These are phyloP conservation scores for Euphorbia pulcherrima DNA, from an alignment of 345 rosid species.

Conservation along the genomic window DNA sequence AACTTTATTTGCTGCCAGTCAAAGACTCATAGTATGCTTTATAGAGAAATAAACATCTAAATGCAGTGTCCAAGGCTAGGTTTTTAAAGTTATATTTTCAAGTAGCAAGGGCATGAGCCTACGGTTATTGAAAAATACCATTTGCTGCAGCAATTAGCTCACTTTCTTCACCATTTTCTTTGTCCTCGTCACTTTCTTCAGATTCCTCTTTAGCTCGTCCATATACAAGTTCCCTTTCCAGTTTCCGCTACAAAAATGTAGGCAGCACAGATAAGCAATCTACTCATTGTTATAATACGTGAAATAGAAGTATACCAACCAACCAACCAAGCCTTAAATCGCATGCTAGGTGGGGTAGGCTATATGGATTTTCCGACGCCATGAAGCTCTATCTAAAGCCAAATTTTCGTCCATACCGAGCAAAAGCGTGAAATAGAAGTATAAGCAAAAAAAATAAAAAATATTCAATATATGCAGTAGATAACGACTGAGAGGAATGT, in stretches of 20 bases:
- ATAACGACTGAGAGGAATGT: not conserved
- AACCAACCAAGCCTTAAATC: too few species aligned
- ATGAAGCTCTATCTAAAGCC: too few species aligned
- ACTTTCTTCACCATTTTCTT: conserved; percentile 37
- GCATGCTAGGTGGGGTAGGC: too few species aligned
- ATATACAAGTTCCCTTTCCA: conserved; percentile 49
- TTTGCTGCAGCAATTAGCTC: conserved; percentile 38
- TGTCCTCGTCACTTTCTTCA: conserved; percentile 32
- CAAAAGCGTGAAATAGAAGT: not conserved
- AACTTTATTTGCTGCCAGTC: not conserved
- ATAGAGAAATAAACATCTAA: not conserved
- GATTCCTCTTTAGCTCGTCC: conserved; percentile 41
- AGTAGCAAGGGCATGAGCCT: not conserved
- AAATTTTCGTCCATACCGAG: too few species aligned
- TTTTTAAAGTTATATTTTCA: not conserved
- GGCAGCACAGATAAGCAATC: conserved; percentile 2
- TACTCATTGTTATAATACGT: not conserved
- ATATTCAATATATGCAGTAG: not conserved
- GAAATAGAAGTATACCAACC: not conserved
- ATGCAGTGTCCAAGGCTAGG: not conserved
- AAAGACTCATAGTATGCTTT: not conserved
- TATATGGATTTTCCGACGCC: too few species aligned
- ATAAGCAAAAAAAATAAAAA: not conserved
- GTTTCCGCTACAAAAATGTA: conserved; percentile 54
- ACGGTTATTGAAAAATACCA: conserved; percentile 36